Conservation (phyloP, 345 rosid genomes). For the Citrus trifoliata region DNA sequence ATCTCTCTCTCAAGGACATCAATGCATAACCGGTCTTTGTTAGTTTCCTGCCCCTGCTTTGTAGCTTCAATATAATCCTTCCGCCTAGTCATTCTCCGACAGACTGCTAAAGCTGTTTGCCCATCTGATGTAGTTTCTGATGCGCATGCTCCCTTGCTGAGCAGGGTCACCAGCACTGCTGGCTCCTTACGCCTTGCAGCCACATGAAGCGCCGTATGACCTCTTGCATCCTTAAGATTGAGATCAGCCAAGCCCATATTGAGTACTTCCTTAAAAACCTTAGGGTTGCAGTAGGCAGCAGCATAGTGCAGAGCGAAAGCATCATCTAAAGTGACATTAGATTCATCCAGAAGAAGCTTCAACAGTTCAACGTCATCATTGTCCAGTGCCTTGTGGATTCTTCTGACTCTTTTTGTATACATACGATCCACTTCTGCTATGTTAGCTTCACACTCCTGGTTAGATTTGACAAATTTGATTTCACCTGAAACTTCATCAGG, state of each 20-base stretch:
- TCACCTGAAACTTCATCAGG: slow-evolving; percentile 22
- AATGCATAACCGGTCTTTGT: slow-evolving; percentile 41
- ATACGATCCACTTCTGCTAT: not conserved
- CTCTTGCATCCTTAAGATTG: slow-evolving; percentile 35
- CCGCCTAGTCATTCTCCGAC: slow-evolving; percentile 34
- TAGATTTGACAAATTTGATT: slow-evolving; percentile 11
- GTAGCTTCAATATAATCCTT: slow-evolving; percentile 36
- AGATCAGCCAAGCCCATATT: slow-evolving; percentile 24
- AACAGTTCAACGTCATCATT: slow-evolving; percentile 36
- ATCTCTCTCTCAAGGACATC: slow-evolving; percentile 32
- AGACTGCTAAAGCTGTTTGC: slow-evolving; percentile 33
- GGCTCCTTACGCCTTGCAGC: slow-evolving; percentile 46
- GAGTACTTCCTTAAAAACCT: slow-evolving; percentile 34
- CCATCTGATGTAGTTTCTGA: slow-evolving; percentile 34
- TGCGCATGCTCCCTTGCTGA: slow-evolving; percentile 32
- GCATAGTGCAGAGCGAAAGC: slow-evolving; percentile 54
- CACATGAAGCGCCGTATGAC: slow-evolving; percentile 41
- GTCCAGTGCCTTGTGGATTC: slow-evolving; percentile 43
- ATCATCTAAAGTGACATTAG: slow-evolving; percentile 25
- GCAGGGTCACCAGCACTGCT: slow-evolving; percentile 26
- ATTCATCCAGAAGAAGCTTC: slow-evolving; percentile 31
- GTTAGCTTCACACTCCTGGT: slow-evolving; percentile 9
- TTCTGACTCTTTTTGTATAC: slow-evolving; percentile 26
- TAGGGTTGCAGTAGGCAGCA: slow-evolving; percentile 43
- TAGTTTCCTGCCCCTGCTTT: slow-evolving; percentile 29